phyloP scores from a whole-genome alignment of 768 basidiomycete genomes.

The Mycena kentingensis region DNA sequence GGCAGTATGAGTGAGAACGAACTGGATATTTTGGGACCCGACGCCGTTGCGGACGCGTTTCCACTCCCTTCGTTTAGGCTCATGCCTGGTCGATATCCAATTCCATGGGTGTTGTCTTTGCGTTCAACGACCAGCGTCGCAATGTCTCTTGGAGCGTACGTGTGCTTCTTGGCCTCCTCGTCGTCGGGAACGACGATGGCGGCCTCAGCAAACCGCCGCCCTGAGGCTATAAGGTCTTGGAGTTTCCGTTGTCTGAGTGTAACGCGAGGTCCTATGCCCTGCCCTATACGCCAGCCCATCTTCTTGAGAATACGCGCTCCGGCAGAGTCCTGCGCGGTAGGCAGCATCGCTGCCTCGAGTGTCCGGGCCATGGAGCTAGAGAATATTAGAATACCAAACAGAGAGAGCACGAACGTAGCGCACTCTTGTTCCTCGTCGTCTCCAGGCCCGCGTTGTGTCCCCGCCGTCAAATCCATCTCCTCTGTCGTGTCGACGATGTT shows the following conservation, averaged over 20 bases:
- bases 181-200: constrained; percentile 51
- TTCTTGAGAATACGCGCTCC: constrained; percentile 88
- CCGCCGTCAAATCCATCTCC: constrained; percentile 68
- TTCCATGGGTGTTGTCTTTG: constrained; percentile 78
- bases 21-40: constrained; percentile 64
- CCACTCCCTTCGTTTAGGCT: constrained; percentile 62
- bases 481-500: constrained; percentile 80
- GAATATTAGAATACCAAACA: constrained; percentile 3
- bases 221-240: constrained; percentile 60
- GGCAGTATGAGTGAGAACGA: neutral
- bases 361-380: constrained; percentile 62
- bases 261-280: constrained; percentile 91
- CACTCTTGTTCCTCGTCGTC: constrained; percentile 55
- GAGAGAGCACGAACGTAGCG: constrained; percentile 31
- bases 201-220: constrained; percentile 31
- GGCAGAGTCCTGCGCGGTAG: constrained; percentile 74
- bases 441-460: constrained; percentile 46
- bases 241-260: constrained; percentile 71
- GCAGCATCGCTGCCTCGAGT: constrained; percentile 67
- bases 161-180: constrained; percentile 84
- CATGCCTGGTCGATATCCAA: constrained; percentile 76
- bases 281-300: constrained; percentile 94
- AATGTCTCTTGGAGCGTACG: constrained; percentile 82
- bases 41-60: constrained; percentile 26
- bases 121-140: constrained; percentile 59